Conservation (phyloP, 345 rosid species). For the Citrus trifoliata region DNA sequence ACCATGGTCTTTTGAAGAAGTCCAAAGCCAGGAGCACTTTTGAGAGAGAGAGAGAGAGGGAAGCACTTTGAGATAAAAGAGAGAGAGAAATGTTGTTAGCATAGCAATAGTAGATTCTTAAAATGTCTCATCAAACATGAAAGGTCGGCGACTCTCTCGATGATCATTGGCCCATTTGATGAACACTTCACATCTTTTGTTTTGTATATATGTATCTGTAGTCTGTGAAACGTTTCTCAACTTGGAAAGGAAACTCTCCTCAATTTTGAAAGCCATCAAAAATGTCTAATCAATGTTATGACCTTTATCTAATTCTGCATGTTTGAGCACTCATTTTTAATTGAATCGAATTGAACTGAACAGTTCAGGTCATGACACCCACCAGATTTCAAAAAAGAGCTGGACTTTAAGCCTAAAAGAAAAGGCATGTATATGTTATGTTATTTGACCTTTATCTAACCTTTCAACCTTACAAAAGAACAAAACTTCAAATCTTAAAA, state of each 20-base stretch:
- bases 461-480: conserved; percentile 5
- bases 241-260: not conserved
- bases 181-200: not conserved
- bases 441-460: conserved; percentile 8
- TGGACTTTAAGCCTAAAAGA: conserved; percentile 7
- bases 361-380: not conserved
- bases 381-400: not conserved
- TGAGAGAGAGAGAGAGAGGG: not conserved
- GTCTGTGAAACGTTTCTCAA: conserved; percentile 1
- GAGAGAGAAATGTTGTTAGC: not conserved
- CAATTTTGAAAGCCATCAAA: not conserved
- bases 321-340: not conserved
- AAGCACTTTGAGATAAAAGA: not conserved
- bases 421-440: conserved; percentile 2
- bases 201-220: not conserved
- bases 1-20: conserved; percentile 8
- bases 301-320: conserved; percentile 5
- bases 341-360: not conserved
- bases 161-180: conserved; percentile 30
- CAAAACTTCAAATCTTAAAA: not conserved
- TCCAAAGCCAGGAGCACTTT: conserved; percentile 4
- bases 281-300: conserved; percentile 18
- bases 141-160: conserved; percentile 36
- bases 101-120: conserved; percentile 30
- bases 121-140: conserved; percentile 50